phyloP scores from a whole-genome alignment of 495 filamentous ascomycete species.

The Mytilinidion resinicola region DNA sequence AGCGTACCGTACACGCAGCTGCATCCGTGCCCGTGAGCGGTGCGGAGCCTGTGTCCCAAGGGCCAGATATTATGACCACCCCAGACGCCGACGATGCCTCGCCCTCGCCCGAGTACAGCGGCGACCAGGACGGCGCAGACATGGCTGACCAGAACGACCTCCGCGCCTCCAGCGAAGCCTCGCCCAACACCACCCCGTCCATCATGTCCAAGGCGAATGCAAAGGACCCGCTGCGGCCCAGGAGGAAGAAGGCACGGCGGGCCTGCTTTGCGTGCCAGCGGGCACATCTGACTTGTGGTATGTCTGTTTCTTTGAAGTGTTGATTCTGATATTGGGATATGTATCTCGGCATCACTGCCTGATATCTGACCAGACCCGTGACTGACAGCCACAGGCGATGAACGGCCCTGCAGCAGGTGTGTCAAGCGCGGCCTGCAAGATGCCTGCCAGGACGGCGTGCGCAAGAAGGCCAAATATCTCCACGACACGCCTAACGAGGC shows the following conservation, averaged over 20 bases:
- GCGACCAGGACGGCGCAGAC: slow-evolving; percentile 44
- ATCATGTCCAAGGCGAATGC: slow-evolving; percentile 41
- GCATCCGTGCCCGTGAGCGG: slow-evolving; percentile 9
- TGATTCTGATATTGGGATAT: background rate
- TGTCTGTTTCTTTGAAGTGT: slow-evolving; percentile 37
- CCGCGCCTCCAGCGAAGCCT: slow-evolving; percentile 50
- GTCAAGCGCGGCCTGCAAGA: slow-evolving; percentile 88
- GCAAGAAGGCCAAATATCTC: slow-evolving; percentile 98
- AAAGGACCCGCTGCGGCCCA: slow-evolving; percentile 79
- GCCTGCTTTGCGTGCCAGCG: slow-evolving; percentile 96
- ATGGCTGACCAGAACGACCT: slow-evolving; percentile 52
- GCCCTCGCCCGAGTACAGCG: slow-evolving; percentile 44
- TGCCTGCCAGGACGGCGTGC: slow-evolving; percentile 87
- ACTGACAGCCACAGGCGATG: slow-evolving; percentile 52
- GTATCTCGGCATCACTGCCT: background rate
- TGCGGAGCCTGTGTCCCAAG: slow-evolving; percentile 17
- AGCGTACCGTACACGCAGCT: slow-evolving; percentile 6
- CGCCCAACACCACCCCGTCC: slow-evolving; percentile 18
- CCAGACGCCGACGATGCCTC: slow-evolving; percentile 46
- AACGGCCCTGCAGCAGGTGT: slow-evolving; percentile 88
- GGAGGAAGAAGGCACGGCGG: slow-evolving; percentile 91
- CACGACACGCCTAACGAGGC: slow-evolving; percentile 86
- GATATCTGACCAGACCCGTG: too few relatives aligned
- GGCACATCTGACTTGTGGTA: slow-evolving; percentile 97
- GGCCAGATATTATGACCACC: slow-evolving; percentile 45